phyloP scores from a whole-genome alignment of 768 basidiomycete species.

The Collybiopsis confluens region DNA sequence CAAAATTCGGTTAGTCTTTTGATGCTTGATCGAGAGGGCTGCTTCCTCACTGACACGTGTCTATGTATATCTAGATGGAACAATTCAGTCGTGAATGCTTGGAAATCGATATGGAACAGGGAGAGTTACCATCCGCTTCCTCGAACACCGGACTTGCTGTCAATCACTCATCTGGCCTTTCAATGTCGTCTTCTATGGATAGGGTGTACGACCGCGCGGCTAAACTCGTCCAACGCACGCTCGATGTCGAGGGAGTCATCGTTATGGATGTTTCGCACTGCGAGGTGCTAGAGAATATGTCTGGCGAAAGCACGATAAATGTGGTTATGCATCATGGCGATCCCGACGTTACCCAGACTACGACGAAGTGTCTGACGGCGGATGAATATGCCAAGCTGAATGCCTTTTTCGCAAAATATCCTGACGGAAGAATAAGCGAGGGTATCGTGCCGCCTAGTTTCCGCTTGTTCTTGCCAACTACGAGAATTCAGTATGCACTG shows the following conservation, averaged over 20 bases:
- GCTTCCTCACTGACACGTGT: not conserved
- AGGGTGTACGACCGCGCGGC: conserved; percentile 89
- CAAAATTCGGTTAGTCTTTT: conserved; percentile 69
- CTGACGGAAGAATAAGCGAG: conserved; percentile 86
- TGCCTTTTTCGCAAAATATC: conserved; percentile 72
- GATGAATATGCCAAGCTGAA: conserved; percentile 75
- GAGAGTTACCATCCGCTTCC: conserved; percentile 20
- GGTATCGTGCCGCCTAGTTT: conserved; percentile 82
- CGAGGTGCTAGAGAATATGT: conserved; percentile 76
- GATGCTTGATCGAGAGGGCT: not conserved
- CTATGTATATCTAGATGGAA: conserved; percentile 63
- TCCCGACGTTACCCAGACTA: conserved; percentile 42
- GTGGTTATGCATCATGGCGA: conserved; percentile 72
- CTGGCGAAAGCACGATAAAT: conserved; percentile 55
- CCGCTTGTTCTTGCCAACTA: conserved; percentile 71
- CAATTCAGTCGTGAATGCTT: conserved; percentile 92
- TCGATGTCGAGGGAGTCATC: conserved; percentile 89
- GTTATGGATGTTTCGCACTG: conserved; percentile 92
- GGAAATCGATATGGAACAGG: conserved; percentile 72
- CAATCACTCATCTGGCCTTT: conserved; percentile 13
- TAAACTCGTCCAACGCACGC: conserved; percentile 80
- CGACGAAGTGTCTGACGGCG: conserved; percentile 50
- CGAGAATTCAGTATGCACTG: conserved; percentile 80
- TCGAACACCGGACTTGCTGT: not conserved
- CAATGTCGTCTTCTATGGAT: conserved; percentile 62